A percentile compares a stretch with the other conserved stretches of the same genome.
Conservation (phyloP, 2,329 filamentous ascomycete genomes). For the Coniochaeta sp. region DNA sequence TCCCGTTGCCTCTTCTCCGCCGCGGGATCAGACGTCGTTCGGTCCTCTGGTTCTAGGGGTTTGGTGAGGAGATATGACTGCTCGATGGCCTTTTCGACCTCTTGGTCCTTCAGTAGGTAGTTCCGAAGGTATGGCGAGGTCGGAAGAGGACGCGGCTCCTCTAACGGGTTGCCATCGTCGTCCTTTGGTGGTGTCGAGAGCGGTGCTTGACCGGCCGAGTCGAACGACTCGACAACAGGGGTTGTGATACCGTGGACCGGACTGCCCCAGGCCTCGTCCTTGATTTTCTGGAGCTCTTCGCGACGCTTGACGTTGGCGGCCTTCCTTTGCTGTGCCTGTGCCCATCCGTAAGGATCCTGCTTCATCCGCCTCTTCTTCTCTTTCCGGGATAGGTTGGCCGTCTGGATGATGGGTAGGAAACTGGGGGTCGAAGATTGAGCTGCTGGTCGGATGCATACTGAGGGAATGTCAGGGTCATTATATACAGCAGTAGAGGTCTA, state of each 20-base stretch:
- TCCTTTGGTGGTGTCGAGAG: constrained; percentile 28
- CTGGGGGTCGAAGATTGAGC: constrained; percentile 36
- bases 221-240: constrained; percentile 77
- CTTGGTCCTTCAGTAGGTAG: constrained; percentile 62
- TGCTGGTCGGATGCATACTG: constrained; percentile 56
- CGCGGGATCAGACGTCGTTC: constrained; percentile 31
- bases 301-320: constrained; percentile 74
- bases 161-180: constrained; percentile 31
- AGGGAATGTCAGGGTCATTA: not conserved
- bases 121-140: constrained; percentile 57
- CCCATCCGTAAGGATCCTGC: constrained; percentile 75
- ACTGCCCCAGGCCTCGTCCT: constrained; percentile 62
- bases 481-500: not conserved
- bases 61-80: constrained; percentile 62
- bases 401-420: constrained; percentile 54
- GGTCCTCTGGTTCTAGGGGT: constrained; percentile 33
- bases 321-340: constrained; percentile 76
- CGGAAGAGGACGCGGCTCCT: constrained; percentile 33
- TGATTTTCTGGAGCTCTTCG: constrained; percentile 57
- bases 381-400: constrained; percentile 54
- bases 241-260: constrained; percentile 74
- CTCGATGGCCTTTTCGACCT: constrained; percentile 59
- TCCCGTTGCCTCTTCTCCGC: constrained; percentile 21
- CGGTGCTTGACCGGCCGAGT: constrained; percentile 48
- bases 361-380: constrained; percentile 60